These are phyloP conservation scores for Colletotrichum sidae DNA, from an alignment of 2,329 filamentous ascomycete species.

Conservation along the genomic window DNA sequence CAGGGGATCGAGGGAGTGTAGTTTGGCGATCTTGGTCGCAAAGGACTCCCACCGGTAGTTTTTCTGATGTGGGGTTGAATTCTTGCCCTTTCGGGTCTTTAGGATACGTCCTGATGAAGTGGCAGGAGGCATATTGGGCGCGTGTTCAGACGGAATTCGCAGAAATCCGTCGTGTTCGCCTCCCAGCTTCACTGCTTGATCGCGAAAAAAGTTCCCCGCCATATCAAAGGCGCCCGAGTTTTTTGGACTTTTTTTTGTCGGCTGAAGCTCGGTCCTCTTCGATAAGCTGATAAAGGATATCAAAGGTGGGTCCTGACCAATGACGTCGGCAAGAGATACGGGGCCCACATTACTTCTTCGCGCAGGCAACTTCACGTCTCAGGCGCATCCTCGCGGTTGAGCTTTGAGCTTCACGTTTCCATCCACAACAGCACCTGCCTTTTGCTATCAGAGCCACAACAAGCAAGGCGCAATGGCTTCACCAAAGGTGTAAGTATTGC, in stretches of 20 bases:
- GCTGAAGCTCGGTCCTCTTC: conserved; percentile 21
- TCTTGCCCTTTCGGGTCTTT: conserved; percentile 77
- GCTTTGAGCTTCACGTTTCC: conserved; percentile 16
- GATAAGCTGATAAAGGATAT: conserved; percentile 38
- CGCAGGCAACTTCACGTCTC: conserved; percentile 25
- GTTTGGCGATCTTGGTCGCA: conserved; percentile 86
- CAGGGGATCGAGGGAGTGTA: conserved; percentile 90
- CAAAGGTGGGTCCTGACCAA: conserved; percentile 1
- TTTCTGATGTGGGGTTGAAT: conserved; percentile 79
- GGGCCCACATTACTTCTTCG: conserved; percentile 27
- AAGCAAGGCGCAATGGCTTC: conserved; percentile 58
- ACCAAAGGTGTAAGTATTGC: background rate
- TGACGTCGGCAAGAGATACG: conserved; percentile 8
- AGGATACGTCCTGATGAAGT: conserved; percentile 74
- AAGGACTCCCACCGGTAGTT: conserved; percentile 94
- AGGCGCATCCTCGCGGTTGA: too few relatives aligned
- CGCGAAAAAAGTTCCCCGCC: conserved; percentile 37
- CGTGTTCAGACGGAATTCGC: conserved; percentile 27
- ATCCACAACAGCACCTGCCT: conserved; percentile 14
- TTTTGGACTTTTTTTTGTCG: conserved; percentile 39
- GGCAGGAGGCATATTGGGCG: conserved; percentile 65
- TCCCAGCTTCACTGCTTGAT: conserved; percentile 39
- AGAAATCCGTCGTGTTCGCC: conserved; percentile 33
- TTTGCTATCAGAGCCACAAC: conserved; percentile 42
- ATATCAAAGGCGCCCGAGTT: conserved; percentile 34